Base-by-base conservation (phyloP, 2,329 filamentous ascomycete species). In the Cercospora sesami region DNA sequence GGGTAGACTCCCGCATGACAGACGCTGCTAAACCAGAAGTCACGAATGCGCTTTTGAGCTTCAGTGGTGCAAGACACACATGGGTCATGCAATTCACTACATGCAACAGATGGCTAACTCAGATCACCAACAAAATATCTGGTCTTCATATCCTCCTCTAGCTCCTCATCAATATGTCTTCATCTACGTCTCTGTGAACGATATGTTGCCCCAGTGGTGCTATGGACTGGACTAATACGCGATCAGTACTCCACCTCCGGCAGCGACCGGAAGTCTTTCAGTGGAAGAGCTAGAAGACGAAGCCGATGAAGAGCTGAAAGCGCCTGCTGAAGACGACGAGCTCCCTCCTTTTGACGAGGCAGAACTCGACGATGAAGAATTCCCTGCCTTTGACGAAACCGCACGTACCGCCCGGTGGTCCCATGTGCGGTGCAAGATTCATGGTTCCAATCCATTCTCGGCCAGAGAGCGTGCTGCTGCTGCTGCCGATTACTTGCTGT, bases 381-480 rank as follows among this genome's bases (percentile, higher is more conserved):
- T 53, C 48, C 16, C 18, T 26, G 18, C 48, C 1, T 5, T 53
- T 10, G 31, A 39, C 8, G 58, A 33, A 14, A 60, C 14, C 28
- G n/a, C 18, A 60, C 3, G 2, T 33, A 12, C 31, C 31, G 31
- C 5, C 28, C 8, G 28, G 28, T 30, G 8, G 10, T 12, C 31
- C 31, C 3, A 4, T 12, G 4, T 28, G 4, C 26, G 6, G 6
- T 28, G 26, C 4, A 28, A 28, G 26, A 4, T n/a, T n/a, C n/a
- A n/a, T n/a, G n/a, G n/a, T n/a, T 28, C 26, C 26, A 28, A 28
- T n/a, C 36, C 39, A 21, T 66, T 66, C 23, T 66, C 59, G 6
- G 64, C 60, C 14, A 42, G 60, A 31, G 12, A 1, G 0, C 33
- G 64, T n/a, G 64, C 64, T n/a, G 0, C 3, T 5, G 59, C 4